Evolutionary conservation across 441 rosid genomes (phyloP), one percentile per base, ranked within the genome.

Genomic region (Flueggea neowawraea): DNA sequence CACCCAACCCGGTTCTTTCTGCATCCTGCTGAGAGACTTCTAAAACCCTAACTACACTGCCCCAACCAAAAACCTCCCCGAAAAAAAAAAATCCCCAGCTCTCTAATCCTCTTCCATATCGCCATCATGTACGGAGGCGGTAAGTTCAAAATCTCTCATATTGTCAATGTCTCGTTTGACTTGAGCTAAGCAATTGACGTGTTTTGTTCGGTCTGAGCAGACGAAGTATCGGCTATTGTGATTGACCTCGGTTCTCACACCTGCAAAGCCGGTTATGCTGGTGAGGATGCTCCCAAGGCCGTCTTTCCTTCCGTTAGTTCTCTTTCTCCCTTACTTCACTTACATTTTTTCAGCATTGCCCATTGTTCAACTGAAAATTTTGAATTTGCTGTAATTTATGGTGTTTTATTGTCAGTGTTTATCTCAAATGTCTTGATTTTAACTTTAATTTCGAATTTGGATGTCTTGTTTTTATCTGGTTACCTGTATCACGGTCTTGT

Each of bases 241-340:
- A 76, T 96, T 61, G 99, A 96, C 88, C 73, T 95, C 71, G 99
- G 98, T 15, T 87, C 97, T 28, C 98, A 92, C 81, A 92, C 98
- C 71, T 95, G 98, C 80, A 95, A 95, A 65, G 99, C 99, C 60
- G 99, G 99, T 59, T 95, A 92, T 70, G 99, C 99, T 4, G 99
- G 98, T 5, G 99, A 95, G 79, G 99, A 95, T 83, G 96, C 97
- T 71, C 98, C 98, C 43, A 96, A 96, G 70, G 99, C 99, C 41
- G 98, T 96, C 5, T 96, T 96, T 53, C 97, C 99, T 64, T 90
- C 99, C 50, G 98, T 92, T 68, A 85, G 91, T 71, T 65, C 67
- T 63, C 22, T 16, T 31, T 54, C 16, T 32, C 60, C 43, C 31
- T 54, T 15, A 10, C 4, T 14, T 41, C 52, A 59, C 39, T 53